These are phyloP conservation scores for Mychonastes homosphaera DNA, from an alignment of 139 green algal species.

Conservation along the genomic window DNA sequence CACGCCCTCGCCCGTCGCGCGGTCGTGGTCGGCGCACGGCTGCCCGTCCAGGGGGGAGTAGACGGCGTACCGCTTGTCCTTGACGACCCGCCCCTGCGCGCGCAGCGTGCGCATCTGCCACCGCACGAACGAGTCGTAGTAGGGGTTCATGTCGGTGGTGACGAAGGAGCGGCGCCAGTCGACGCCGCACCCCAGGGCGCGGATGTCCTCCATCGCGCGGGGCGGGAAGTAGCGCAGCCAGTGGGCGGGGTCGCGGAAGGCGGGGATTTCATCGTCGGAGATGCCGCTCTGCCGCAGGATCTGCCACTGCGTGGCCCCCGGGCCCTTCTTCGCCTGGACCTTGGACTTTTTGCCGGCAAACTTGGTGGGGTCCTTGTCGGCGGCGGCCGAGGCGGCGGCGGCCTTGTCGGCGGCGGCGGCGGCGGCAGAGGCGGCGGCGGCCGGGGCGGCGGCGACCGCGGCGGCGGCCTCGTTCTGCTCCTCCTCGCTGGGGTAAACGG, in stretches of 20 bases:
- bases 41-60: constrained; percentile 92
- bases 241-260: constrained; percentile 69
- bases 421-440: not conserved
- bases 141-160: constrained; percentile 96
- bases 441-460: constrained; percentile 13
- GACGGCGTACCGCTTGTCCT: constrained; percentile 90
- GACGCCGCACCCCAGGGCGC: constrained; percentile 86
- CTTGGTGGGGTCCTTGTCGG: constrained; percentile 68
- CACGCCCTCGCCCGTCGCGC: constrained; percentile 86
- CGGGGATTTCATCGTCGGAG: constrained; percentile 70
- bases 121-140: constrained; percentile 93
- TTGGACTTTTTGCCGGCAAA: constrained; percentile 93
- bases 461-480: constrained; percentile 24
- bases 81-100: constrained; percentile 67
- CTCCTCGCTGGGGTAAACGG: constrained; percentile 64
- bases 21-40: constrained; percentile 91
- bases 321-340: constrained; percentile 67
- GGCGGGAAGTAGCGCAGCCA: constrained; percentile 96
- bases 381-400: not conserved
- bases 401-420: not conserved
- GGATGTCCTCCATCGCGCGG: constrained; percentile 75
- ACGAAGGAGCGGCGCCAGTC: constrained; percentile 98
- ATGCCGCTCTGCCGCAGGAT: constrained; percentile 87
- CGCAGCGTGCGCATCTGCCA: constrained; percentile 93
- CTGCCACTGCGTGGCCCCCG: constrained; percentile 75